Base-by-base conservation (phyloP, 169 alveolate genomes). In the Eimeria falciformis region DNA sequence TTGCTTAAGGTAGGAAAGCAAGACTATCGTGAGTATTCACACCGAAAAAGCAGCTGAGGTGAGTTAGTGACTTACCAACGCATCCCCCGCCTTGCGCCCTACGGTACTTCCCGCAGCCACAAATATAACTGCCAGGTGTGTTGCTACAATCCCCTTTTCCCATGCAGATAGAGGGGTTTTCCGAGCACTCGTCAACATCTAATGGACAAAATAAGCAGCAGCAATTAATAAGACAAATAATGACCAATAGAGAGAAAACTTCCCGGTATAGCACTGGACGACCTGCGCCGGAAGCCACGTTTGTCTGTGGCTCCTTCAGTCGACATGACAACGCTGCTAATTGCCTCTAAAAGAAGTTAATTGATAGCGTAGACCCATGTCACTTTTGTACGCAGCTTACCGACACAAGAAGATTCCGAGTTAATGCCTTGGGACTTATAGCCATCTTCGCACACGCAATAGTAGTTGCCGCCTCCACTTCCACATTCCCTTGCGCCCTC, bases 111-210 rank as follows among this genome's bases (percentile, higher is more conserved):
- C 90, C 90, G 40, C 92, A 85, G 18, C 84, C 84, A 33, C 92
- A 85, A 45, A 50, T 40, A 66, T 46, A 85, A n/a, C 84, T 65
- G 33, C 92, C 92, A 21, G 82, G 84, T 21, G 68, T 85, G 84
- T 85, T 85, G 56, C 27, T 73, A 7, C 92, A 85, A 27, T 58
- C 75, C 5, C 90, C 90, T 46, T 81, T 81, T 37, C 33, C 58
- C 75, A 33, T 50, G 75, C 90, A 81, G 75, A 53, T 81, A 53
- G 53, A 75, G 29, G 53, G 90, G 77, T 75, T 75, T 55, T 56
- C 55, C 14, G 75, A 71, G n/a, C 90, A 81, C 75, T 81, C 90
- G 58, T 81, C 90, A 23, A 81, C 53, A 18, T 81, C 90, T 81
- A 75, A 43, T 12, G 56, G 29, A 78, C 65, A 78, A 29, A 45